Evolutionary conservation across 1,284 basidiomycete species (phyloP).

Genomic region (Ceratobasidium sp.): DNA sequence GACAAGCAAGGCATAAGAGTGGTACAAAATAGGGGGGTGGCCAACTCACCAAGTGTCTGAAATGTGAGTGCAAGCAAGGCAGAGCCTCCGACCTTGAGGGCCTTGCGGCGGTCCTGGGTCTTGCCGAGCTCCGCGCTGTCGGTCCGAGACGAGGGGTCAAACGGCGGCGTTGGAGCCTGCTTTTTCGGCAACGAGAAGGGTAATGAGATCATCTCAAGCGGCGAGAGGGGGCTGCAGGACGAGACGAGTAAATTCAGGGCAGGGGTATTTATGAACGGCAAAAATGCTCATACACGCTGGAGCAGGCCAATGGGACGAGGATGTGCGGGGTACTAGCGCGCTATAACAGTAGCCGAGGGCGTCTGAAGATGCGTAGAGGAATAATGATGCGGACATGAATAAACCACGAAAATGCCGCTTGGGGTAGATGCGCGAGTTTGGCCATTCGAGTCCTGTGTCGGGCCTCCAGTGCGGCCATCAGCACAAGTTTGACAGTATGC

Average conservation of each 20-base stretch:
- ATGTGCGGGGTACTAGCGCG: background rate
- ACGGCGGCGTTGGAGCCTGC: background rate
- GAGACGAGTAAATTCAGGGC: background rate
- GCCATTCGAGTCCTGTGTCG: slow-evolving; percentile 15
- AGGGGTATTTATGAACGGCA: slow-evolving; percentile 8
- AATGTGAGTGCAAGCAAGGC: slow-evolving; percentile 55
- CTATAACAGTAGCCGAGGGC: background rate
- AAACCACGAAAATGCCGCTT: background rate
- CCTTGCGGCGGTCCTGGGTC: slow-evolving; percentile 38
- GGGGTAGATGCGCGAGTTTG: slow-evolving; percentile 26
- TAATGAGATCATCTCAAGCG: background rate
- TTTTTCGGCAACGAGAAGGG: slow-evolving; percentile 16
- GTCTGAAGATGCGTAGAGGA: background rate
- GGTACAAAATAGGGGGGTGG: background rate
- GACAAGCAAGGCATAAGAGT: background rate
- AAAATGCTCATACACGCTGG: background rate
- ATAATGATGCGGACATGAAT: background rate
- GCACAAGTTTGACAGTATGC: slow-evolving; percentile 32
- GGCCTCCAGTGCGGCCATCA: background rate
- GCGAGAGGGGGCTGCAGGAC: background rate
- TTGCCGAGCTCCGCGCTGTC: slow-evolving; percentile 17
- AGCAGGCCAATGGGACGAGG: background rate
- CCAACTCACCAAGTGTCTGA: slow-evolving; percentile 56
- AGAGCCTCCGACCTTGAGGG: slow-evolving; percentile 47
- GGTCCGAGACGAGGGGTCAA: background rate